Evolutionary conservation across 768 basidiomycete genomes (phyloP), one percentile per base, ranked within the genome.

Genomic region (Lactarius trivialis): DNA sequence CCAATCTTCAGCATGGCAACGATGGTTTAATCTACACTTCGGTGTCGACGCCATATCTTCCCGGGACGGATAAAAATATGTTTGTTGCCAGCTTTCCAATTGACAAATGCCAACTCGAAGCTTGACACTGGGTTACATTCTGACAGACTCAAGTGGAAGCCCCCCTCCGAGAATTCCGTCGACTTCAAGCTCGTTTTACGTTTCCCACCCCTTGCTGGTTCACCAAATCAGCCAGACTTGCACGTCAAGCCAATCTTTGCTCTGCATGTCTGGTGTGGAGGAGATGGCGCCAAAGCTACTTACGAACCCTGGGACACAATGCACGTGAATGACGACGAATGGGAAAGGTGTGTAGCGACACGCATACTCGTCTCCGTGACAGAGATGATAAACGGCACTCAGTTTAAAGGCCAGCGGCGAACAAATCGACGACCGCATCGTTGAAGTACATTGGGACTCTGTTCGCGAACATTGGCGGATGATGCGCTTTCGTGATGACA

Each of bases 1-100:
- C 94, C 6, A 78, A 78, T 15, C 76, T 98, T 7, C 87, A 93
- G 66, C 97, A 99, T 70, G 93, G 85, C 4, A 95, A 89, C 65
- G 97, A 99, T 68, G 97, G 97, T 0, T 83, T 99, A 60, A 96
- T 99, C 68, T 99, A 98, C 72, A 98, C 97, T 1, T 89, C 91
- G 68, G 91, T 89, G 11, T 88, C 82, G 70, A 83, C 93, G 7
- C 83, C 84, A 0, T 99, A 99, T 68, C 78, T 78, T 11, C 68
- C 84, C 1, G 93, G 82, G 3, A 98, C 97, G 12, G 97, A 99
- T 71, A 71, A 75, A 4, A 90, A 91, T 65, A 93, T 98, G 96
- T 97, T 63, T 75, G 15, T 28, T 48, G 12, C 14, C 45, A 24
- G 24, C 24, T 61, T 50, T 41, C n/a, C 17, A 8, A 33, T 4